These are phyloP conservation scores for Hypoxylon sp. DNA, from an alignment of 2,329 filamentous ascomycete species.

Conservation along the genomic window DNA sequence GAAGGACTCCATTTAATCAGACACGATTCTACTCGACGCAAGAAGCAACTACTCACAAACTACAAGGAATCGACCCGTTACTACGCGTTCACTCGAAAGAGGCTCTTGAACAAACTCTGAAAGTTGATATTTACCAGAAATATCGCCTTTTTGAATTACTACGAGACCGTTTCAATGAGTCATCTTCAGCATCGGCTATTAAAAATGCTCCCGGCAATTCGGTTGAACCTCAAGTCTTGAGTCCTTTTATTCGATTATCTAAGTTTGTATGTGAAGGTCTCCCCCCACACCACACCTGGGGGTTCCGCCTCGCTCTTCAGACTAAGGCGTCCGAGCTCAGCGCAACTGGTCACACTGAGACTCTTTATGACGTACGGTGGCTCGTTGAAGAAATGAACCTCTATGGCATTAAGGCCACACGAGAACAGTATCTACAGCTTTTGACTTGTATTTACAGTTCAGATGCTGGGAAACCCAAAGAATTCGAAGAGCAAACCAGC, in stretches of 20 bases:
- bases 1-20: conserved; percentile 37
- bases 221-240: background rate
- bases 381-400: conserved; percentile 59
- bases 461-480: conserved; percentile 21
- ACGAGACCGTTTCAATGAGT: conserved; percentile 43
- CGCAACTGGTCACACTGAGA: conserved; percentile 30
- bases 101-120: conserved; percentile 41
- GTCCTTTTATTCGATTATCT: conserved; percentile 49
- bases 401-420: conserved; percentile 56
- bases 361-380: conserved; percentile 46
- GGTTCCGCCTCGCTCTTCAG: conserved; percentile 54
- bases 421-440: conserved; percentile 56
- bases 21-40: conserved; percentile 46
- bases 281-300: conserved; percentile 54
- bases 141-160: conserved; percentile 49
- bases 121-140: conserved; percentile 48
- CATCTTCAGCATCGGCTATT: conserved; percentile 24
- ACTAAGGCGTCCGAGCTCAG: conserved; percentile 46
- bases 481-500: conserved; percentile 51
- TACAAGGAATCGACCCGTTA: conserved; percentile 2
- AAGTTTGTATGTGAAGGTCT: conserved; percentile 50
- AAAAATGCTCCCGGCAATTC: conserved; percentile 12
- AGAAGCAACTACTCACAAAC: background rate
- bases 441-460: conserved; percentile 58
- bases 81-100: conserved; percentile 36